Evolutionary conservation across 2,329 filamentous ascomycete genomes (phyloP).

Genomic region (Verticillium nonalfalfae): DNA sequence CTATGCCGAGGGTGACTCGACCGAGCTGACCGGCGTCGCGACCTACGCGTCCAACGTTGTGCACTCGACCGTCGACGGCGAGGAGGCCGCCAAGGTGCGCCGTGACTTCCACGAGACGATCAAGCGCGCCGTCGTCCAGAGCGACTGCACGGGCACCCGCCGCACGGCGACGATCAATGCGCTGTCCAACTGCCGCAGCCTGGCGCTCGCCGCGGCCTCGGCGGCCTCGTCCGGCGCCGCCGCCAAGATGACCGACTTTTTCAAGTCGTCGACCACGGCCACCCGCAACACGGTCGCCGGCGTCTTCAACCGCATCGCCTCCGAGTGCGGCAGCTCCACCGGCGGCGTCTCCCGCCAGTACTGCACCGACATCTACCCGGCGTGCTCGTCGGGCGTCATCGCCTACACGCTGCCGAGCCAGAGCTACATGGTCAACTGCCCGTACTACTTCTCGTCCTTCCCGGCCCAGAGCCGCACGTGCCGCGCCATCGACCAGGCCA

Average conservation of each 20-base stretch:
- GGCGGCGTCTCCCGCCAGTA: constrained; percentile 45
- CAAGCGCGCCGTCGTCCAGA: constrained; percentile 46
- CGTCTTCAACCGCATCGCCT: constrained; percentile 43
- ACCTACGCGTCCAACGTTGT: constrained; percentile 54
- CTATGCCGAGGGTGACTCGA: constrained; percentile 44
- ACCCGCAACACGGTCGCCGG: constrained; percentile 43
- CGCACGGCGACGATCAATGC: constrained; percentile 39
- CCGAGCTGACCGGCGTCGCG: constrained; percentile 46
- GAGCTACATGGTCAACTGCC: constrained; percentile 56
- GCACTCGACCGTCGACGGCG: constrained; percentile 49
- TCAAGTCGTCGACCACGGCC: constrained; percentile 46
- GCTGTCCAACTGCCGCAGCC: constrained; percentile 43
- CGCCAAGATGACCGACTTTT: constrained; percentile 53
- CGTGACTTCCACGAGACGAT: constrained; percentile 30
- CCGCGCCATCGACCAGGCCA: constrained; percentile 60
- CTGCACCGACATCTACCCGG: constrained; percentile 48
- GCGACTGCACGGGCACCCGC: constrained; percentile 46
- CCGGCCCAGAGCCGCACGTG: constrained; percentile 42
- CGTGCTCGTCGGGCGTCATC: constrained; percentile 30
- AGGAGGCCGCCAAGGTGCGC: constrained; percentile 42
- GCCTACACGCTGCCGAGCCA: constrained; percentile 53
- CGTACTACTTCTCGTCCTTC: constrained; percentile 48
- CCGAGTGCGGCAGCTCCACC: constrained; percentile 46
- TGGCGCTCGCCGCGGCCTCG: constrained; percentile 45
- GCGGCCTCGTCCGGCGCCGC: constrained; percentile 42